Percentiles rank a stretch among this genome's conserved stretches.
Conservation (phyloP, 805 yeast species). For the Cyberlindnera nakhonratchasimensis region DNA sequence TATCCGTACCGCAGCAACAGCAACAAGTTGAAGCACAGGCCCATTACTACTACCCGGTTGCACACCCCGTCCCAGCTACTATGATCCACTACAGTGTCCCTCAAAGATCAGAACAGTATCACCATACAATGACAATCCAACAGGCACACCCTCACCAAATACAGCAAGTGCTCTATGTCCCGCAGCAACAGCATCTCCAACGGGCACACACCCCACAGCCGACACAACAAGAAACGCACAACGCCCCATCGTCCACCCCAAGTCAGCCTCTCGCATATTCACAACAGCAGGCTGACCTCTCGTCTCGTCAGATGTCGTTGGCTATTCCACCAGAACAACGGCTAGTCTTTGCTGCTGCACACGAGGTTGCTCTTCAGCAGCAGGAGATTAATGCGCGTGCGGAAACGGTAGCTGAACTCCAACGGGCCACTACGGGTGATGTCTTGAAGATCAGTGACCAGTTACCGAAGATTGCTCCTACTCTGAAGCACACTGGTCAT, state of each 20-base stretch:
- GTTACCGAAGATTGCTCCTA: slow-evolving; percentile 27
- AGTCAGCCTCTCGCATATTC: not conserved
- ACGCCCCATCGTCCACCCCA: not conserved
- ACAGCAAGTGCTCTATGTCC: slow-evolving; percentile 4
- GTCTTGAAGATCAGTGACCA: slow-evolving; percentile 24
- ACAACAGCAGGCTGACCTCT: not conserved
- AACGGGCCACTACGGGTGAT: slow-evolving; percentile 23
- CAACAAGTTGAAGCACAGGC: slow-evolving; percentile 2
- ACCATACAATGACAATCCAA: slow-evolving; percentile 3
- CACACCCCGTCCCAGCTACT: not conserved
- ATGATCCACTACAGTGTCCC: slow-evolving; percentile 4
- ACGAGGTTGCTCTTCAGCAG: slow-evolving; percentile 1
- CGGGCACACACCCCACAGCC: slow-evolving; percentile 14
- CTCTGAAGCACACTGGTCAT: slow-evolving; percentile 8
- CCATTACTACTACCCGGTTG: slow-evolving; percentile 9
- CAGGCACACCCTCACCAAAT: slow-evolving; percentile 8
- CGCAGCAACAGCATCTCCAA: slow-evolving; percentile 14
- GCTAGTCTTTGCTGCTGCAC: slow-evolving; percentile 7
- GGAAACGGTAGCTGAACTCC: slow-evolving; percentile 19
- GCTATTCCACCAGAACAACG: slow-evolving; percentile 13
- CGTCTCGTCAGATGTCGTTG: slow-evolving; percentile 7
- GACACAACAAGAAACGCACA: slow-evolving; percentile 3
- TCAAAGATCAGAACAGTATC: slow-evolving; percentile 1
- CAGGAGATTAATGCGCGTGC: slow-evolving; percentile 19
- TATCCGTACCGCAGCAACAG: slow-evolving; percentile 1